Percentiles rank a stretch among this genome's conserved stretches.
Conservation (phyloP, 2,329 filamentous ascomycete species). For the Monosporascus sp. region DNA sequence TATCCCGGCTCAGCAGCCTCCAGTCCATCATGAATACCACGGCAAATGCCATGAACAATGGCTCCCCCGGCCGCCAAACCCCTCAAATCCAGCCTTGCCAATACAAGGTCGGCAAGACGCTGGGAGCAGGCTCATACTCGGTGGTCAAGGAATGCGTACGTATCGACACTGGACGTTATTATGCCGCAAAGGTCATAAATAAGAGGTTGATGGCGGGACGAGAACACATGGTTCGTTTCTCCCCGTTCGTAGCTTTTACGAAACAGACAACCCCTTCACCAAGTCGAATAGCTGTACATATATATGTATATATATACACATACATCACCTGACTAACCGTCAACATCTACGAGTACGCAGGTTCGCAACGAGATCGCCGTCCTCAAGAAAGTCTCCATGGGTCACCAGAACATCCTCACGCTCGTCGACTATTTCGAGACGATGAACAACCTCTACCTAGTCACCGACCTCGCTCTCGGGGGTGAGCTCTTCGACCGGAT, state of each 20-base stretch:
- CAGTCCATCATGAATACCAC: conserved; percentile 17
- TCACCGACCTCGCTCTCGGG: conserved; percentile 92
- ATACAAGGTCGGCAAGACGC: conserved; percentile 97
- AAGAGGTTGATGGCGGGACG: conserved; percentile 95
- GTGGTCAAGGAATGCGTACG: conserved; percentile 99
- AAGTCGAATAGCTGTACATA: conserved; percentile 1
- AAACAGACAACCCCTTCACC: conserved; percentile 1
- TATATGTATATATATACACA: conserved; percentile 1
- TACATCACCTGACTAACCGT: background rate
- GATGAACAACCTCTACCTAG: conserved; percentile 98
- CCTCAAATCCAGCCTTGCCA: conserved; percentile 87
- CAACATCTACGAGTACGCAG: conserved; percentile 35
- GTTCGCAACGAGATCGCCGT: conserved; percentile 98
- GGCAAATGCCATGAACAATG: conserved; percentile 18
- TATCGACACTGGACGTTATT: conserved; percentile 95
- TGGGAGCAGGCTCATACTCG: conserved; percentile 94
- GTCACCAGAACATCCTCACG: conserved; percentile 95
- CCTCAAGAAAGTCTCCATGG: conserved; percentile 97
- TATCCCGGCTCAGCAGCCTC: too few relatives aligned
- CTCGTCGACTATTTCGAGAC: conserved; percentile 99
- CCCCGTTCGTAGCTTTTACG: background rate
- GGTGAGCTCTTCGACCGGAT: conserved; percentile 98
- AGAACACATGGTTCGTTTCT: conserved; percentile 80
- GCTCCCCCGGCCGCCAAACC: conserved; percentile 23
- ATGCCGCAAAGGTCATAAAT: conserved; percentile 99